phyloP scores from a whole-genome alignment of 805 yeast genomes.

The Starmerella bombi region DNA sequence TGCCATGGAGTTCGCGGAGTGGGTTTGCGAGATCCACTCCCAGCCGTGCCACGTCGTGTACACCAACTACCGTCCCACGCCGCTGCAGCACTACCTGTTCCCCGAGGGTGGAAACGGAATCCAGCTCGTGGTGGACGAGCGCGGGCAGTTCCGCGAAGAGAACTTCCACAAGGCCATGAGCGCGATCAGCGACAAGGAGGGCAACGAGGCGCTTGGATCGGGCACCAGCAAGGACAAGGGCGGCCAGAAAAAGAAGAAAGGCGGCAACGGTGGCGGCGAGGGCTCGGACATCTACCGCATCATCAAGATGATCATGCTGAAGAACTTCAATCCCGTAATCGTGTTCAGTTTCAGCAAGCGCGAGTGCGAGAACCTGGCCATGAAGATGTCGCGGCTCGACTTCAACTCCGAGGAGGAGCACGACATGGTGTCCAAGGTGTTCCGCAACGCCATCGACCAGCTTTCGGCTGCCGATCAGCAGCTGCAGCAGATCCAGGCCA shows the following conservation, averaged over 20 bases:
- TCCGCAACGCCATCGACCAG: slow-evolving; percentile 75
- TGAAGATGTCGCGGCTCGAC: slow-evolving; percentile 90
- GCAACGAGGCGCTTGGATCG: slow-evolving; percentile 25
- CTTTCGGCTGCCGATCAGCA: slow-evolving; percentile 85
- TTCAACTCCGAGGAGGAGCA: slow-evolving; percentile 91
- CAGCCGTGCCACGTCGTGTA: slow-evolving; percentile 98
- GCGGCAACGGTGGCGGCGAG: slow-evolving; percentile 86
- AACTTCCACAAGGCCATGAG: slow-evolving; percentile 98
- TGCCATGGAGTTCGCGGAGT: slow-evolving; percentile 96
- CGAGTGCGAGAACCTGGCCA: slow-evolving; percentile 88
- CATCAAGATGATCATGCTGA: slow-evolving; percentile 95
- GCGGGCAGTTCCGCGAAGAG: slow-evolving; percentile 90
- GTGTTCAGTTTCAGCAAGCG: slow-evolving; percentile 96
- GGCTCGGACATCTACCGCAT: slow-evolving; percentile 91
- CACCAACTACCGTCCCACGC: slow-evolving; percentile 98
- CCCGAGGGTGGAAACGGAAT: slow-evolving; percentile 99
- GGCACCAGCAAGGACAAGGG: slow-evolving; percentile 30
- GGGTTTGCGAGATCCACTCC: slow-evolving; percentile 89
- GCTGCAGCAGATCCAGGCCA: slow-evolving; percentile 86
- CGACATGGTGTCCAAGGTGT: slow-evolving; percentile 77
- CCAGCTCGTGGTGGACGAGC: slow-evolving; percentile 93
- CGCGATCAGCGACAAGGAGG: slow-evolving; percentile 64
- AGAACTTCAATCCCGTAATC: slow-evolving; percentile 93
- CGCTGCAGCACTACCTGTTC: slow-evolving; percentile 89
- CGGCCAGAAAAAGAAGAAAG: slow-evolving; percentile 59